A percentile compares a stretch with the other conserved stretches of the same genome.
Evolutionary conservation across 2,329 filamentous ascomycete species (phyloP).

Genomic region (Iodosphaeria phyllophila): DNA sequence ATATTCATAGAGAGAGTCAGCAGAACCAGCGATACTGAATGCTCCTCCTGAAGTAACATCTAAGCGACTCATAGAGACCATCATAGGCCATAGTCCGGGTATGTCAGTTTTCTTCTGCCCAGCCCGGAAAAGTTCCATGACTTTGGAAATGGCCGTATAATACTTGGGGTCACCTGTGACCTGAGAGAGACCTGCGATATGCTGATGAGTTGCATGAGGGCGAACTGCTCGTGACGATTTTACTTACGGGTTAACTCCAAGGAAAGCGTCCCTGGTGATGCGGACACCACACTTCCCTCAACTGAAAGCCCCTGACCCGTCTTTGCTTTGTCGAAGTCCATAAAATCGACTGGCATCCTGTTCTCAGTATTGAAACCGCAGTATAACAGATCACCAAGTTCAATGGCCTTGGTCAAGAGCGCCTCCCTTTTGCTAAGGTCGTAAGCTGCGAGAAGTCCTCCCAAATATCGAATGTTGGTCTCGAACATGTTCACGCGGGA

Average conservation of each 20-base stretch:
- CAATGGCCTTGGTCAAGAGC: constrained; percentile 22
- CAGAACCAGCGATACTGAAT: constrained; percentile 18
- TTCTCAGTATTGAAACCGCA: constrained; percentile 25
- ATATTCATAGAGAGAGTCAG: constrained; percentile 31
- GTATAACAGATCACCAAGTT: constrained; percentile 26
- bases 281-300: constrained; percentile 21
- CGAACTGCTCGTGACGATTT: too few species aligned
- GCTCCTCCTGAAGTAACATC: constrained; percentile 16
- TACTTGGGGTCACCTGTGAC: constrained; percentile 56
- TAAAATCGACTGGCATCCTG: constrained; percentile 26
- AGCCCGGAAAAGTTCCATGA: constrained; percentile 47
- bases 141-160: constrained; percentile 49
- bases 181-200: constrained; percentile 52
- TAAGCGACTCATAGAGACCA: constrained; percentile 38
- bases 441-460: constrained; percentile 20
- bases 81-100: constrained; percentile 56
- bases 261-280: constrained; percentile 42
- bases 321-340: constrained; percentile 22
- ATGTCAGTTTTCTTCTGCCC: constrained; percentile 47
- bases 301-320: constrained; percentile 14
- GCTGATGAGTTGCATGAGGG: too few species aligned
- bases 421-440: constrained; percentile 18
- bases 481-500: constrained; percentile 22
- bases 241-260: constrained; percentile 60
- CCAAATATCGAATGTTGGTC: constrained; percentile 24